A percentile compares a stretch with the other conserved stretches of the same genome.
phyloP scores from a whole-genome alignment of 306 rosid species.

The Malus orientalis region DNA sequence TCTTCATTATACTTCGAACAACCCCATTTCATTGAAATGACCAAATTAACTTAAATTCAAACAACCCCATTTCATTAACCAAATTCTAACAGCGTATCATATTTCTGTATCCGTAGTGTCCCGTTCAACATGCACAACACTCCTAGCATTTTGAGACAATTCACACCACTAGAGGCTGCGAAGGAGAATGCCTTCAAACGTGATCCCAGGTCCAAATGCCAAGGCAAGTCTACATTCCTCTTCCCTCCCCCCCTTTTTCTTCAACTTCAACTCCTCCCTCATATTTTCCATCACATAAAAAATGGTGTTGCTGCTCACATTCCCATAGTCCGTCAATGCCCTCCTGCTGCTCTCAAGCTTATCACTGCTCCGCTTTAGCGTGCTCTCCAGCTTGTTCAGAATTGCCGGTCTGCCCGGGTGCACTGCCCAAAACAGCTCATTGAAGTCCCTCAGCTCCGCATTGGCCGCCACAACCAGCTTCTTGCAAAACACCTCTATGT shows the following conservation, averaged over 20 bases:
- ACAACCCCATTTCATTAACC: too few relatives aligned
- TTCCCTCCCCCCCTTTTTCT: slow-evolving; percentile 29
- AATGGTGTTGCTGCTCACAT: slow-evolving; percentile 89
- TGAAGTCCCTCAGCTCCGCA: slow-evolving; percentile 34
- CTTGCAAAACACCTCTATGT: slow-evolving; percentile 74
- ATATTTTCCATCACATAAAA: slow-evolving; percentile 84
- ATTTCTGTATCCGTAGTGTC: too few relatives aligned
- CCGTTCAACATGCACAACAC: background rate
- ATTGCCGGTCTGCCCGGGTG: slow-evolving; percentile 97
- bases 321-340: slow-evolving; percentile 83
- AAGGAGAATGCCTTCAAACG: slow-evolving; percentile 91
- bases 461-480: slow-evolving; percentile 41
- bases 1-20: too few relatives aligned
- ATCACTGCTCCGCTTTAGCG: slow-evolving; percentile 40
- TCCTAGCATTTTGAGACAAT: background rate
- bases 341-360: slow-evolving; percentile 73
- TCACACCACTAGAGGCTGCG: slow-evolving; percentile 42
- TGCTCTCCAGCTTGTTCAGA: slow-evolving; percentile 59
- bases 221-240: slow-evolving; percentile 94
- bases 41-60: too few relatives aligned
- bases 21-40: background rate
- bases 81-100: too few relatives aligned
- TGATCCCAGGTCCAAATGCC: slow-evolving; percentile 96
- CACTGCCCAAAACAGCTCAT: slow-evolving; percentile 89
- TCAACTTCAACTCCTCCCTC: slow-evolving; percentile 51